These are phyloP conservation scores for Chaetomiaceae sp. DNA, from an alignment of 2,329 filamentous ascomycete species.

Conservation along the genomic window DNA sequence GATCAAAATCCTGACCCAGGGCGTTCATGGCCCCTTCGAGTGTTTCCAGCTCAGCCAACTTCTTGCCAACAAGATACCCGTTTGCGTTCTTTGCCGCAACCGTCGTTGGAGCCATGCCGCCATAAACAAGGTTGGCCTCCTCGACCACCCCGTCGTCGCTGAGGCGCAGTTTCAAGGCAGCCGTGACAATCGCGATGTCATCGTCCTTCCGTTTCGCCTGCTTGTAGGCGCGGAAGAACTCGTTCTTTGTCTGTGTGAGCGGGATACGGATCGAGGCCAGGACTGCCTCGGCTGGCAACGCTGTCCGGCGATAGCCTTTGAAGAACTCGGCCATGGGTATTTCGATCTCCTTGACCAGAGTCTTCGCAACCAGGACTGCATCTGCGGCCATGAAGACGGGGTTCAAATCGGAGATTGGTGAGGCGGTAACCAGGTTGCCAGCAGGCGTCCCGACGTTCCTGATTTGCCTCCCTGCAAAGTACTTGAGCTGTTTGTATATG, in stretches of 20 bases:
- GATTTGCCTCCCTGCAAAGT: slow-evolving; percentile 93
- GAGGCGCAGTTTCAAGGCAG: slow-evolving; percentile 71
- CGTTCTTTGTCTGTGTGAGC: slow-evolving; percentile 65
- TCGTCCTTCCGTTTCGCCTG: slow-evolving; percentile 97
- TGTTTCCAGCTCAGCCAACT: slow-evolving; percentile 73
- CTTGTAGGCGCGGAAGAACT: slow-evolving; percentile 88
- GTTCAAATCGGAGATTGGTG: slow-evolving; percentile 93
- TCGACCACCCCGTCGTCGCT: slow-evolving; percentile 65
- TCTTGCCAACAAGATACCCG: slow-evolving; percentile 69
- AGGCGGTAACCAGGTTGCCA: slow-evolving; percentile 89
- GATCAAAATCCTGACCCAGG: slow-evolving; percentile 82
- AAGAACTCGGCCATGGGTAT: slow-evolving; percentile 94
- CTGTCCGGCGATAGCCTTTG: slow-evolving; percentile 82
- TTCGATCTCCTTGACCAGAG: slow-evolving; percentile 64
- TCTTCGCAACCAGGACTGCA: slow-evolving; percentile 75
- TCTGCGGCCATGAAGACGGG: slow-evolving; percentile 88
- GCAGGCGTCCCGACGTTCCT: slow-evolving; percentile 96
- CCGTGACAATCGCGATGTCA: slow-evolving; percentile 95
- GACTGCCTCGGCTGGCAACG: slow-evolving; percentile 73
- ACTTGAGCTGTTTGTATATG: slow-evolving; percentile 88
- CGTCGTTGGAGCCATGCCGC: slow-evolving; percentile 90
- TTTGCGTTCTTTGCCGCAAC: slow-evolving; percentile 78
- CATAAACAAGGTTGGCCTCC: slow-evolving; percentile 78
- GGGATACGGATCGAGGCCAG: slow-evolving; percentile 87
- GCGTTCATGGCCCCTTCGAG: slow-evolving; percentile 87